Base-by-base conservation (phyloP, 2,329 filamentous ascomycete species). In the Xylaria sp. region DNA sequence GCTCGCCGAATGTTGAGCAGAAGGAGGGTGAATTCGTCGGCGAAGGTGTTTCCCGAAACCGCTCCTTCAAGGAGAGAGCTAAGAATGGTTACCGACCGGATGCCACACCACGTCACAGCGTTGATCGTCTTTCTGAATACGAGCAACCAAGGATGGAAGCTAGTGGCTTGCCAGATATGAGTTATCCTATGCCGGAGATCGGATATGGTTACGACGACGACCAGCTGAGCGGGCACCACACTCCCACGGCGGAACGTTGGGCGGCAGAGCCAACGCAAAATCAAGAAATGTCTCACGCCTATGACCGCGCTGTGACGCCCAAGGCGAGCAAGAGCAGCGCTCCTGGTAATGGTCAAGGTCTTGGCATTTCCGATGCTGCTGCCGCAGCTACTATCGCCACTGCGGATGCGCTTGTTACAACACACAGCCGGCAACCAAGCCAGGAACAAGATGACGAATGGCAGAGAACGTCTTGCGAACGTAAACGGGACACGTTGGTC, bases 151-250 rank as follows among this genome's bases (percentile, higher is more conserved):
- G 82, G 62, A 77, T 95, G 78, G 82, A 81, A 39, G 83, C 88
- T 40, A 91, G 81, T 68, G 88, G 86, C 43, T 70, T 92, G 56
- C 91, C 91, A 2, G 81, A 87, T 60, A 74, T 83, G 34, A 74
- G 86, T 52, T 79, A 92, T 62, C 88, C 89, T 4, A 83, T 92
- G 77, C 90, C 89, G 0, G 91, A 92, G 66, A 86, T 90, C 65
- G 91, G 88, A 3, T 88, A 90, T 61, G 76, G 72, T 46, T 75
- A 78, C 53, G 77, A 81, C 9, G 81, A 84, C 9, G 29, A 34
- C 29, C 8, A 13, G 11, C 5, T 34, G 9, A 34, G 29, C 9
- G 29, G 16, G 16, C 63, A 1, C 66, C 72, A 7, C 53, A 69
- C 16, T 13, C 29, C 29, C 16, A 7, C 29, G 8, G 29, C 29